phyloP scores from a whole-genome alignment of 73 alveolate genomes.

The Tetrahymena malaccensis region DNA sequence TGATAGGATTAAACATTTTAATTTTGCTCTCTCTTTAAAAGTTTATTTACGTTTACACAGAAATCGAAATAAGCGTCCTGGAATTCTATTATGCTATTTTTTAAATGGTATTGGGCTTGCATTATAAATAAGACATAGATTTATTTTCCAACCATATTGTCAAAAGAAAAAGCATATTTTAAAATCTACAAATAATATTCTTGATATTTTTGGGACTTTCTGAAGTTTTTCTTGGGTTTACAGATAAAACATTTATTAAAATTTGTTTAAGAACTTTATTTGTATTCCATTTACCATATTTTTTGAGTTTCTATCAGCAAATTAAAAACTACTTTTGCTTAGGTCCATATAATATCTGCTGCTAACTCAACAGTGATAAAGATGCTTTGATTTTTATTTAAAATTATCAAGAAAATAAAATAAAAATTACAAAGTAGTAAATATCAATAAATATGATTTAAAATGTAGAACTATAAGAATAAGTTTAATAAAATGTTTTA shows the following conservation, averaged over 20 bases:
- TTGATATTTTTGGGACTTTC: neutral
- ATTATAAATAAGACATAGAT: neutral
- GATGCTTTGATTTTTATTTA: neutral
- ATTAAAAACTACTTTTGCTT: neutral
- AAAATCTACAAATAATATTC: too few species aligned
- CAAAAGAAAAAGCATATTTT: neutral
- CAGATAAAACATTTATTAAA: neutral
- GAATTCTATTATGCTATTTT: neutral
- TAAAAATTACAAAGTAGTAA: neutral
- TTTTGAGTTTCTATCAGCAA: too few species aligned
- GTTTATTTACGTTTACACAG: too few species aligned
- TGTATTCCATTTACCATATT: neutral
- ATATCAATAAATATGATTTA: neutral
- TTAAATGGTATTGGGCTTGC: neutral
- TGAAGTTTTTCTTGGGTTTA: neutral
- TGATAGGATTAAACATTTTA: neutral
- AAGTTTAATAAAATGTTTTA: too few species aligned
- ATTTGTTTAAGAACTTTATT: neutral
- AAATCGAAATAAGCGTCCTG: neutral
- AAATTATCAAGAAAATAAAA: too few species aligned
- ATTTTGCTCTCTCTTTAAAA: neutral
- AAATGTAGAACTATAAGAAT: too few species aligned
- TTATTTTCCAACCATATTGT: neutral
- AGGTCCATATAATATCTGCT: neutral
- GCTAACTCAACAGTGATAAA: neutral